Percentiles rank a stretch among this genome's conserved stretches.
Evolutionary conservation across 257 asterid species (phyloP).

Genomic region (Solanum pennellii): DNA sequence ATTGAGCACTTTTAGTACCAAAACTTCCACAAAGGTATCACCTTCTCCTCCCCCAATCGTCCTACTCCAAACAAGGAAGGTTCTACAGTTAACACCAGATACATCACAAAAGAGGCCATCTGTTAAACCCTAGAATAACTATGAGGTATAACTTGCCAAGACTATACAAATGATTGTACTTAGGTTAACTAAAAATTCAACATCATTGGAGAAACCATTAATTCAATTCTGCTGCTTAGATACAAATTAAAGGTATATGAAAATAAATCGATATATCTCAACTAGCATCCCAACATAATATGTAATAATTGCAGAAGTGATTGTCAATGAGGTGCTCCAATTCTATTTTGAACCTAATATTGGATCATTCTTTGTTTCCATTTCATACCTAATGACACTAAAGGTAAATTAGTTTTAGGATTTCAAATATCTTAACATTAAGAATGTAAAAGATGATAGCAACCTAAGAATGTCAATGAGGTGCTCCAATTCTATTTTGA

Average conservation of each 20-base stretch:
- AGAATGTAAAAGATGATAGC: not conserved
- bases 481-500: not conserved
- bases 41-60: not conserved
- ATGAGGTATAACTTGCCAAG: not conserved
- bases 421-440: not conserved
- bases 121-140: not conserved
- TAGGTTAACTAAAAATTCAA: not conserved
- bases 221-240: not conserved
- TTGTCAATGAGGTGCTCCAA: not conserved
- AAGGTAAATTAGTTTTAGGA: not conserved
- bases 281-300: not conserved
- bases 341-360: not conserved
- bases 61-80: not conserved
- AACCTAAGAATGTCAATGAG: not conserved
- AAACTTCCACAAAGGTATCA: not conserved
- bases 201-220: not conserved
- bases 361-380: not conserved
- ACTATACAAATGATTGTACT: not conserved
- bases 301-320: not conserved
- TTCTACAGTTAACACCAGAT: not conserved
- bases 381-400: not conserved
- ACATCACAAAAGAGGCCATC: not conserved
- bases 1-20: not conserved
- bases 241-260: not conserved
- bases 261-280: not conserved